phyloP scores from a whole-genome alignment of 495 filamentous ascomycete genomes.

The Rhypophila decipiens region DNA sequence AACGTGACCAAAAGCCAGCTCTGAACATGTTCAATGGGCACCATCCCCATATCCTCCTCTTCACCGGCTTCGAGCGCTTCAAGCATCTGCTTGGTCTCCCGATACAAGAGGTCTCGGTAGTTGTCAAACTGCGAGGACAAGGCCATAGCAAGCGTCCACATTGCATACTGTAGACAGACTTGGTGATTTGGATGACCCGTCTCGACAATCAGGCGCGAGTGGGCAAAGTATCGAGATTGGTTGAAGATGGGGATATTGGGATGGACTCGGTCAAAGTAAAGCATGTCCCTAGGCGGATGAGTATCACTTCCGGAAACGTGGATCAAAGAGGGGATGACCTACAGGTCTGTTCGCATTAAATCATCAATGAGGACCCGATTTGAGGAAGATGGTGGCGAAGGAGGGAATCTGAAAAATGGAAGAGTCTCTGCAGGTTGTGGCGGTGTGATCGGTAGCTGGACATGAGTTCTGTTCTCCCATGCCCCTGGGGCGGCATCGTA shows the following conservation, averaged over 20 bases:
- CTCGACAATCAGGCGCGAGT: slow-evolving; percentile 10
- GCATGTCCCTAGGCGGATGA: slow-evolving; percentile 41
- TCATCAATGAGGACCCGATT: slow-evolving; percentile 23
- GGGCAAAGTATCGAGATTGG: slow-evolving; percentile 26
- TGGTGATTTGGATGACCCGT: slow-evolving; percentile 18
- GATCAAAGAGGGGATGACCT: slow-evolving; percentile 3
- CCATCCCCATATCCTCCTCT: slow-evolving; percentile 13
- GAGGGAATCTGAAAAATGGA: slow-evolving; percentile 25
- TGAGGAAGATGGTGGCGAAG: slow-evolving; percentile 20
- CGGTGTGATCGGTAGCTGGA: slow-evolving; percentile 15
- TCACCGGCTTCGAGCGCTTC: slow-evolving; percentile 28
- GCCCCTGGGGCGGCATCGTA: slow-evolving; percentile 2
- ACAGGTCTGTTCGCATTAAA: slow-evolving; percentile 42
- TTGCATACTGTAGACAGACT: slow-evolving; percentile 46
- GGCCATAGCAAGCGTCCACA: slow-evolving; percentile 50
- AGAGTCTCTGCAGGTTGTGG: slow-evolving; percentile 11
- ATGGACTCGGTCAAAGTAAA: slow-evolving; percentile 56
- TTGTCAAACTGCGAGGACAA: slow-evolving; percentile 47
- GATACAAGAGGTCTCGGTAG: slow-evolving; percentile 40
- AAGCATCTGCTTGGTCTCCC: slow-evolving; percentile 43
- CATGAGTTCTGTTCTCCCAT: slow-evolving; percentile 20
- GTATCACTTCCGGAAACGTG: neutral
- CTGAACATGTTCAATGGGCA: slow-evolving; percentile 42
- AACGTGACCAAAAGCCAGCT: slow-evolving; percentile 49
- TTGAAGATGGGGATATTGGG: slow-evolving; percentile 49